Percentiles rank a stretch among this genome's conserved stretches.
Evolutionary conservation across 768 basidiomycete species (phyloP).

Genomic region (Amyloporia xantha): DNA sequence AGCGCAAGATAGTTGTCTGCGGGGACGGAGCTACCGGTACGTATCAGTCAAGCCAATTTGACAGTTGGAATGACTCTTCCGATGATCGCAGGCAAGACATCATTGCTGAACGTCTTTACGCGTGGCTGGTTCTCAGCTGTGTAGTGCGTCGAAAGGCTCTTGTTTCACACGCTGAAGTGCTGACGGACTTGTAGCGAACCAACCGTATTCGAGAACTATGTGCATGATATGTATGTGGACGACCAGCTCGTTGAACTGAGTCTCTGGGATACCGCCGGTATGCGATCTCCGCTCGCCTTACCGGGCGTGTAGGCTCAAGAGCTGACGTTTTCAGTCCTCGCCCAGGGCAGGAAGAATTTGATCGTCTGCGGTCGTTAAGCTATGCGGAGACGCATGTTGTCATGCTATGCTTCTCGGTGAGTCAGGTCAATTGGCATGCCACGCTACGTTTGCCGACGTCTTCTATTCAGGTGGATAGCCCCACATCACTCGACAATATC

Average conservation of each 20-base stretch:
- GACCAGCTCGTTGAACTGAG: conserved; percentile 86
- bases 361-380: conserved; percentile 85
- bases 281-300: conserved; percentile 18
- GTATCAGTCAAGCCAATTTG: conserved; percentile 16
- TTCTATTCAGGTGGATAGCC: conserved; percentile 72
- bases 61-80: background rate
- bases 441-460: conserved; percentile 5
- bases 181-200: conserved; percentile 52
- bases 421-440: conserved; percentile 18
- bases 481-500: conserved; percentile 93
- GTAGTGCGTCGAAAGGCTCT: conserved; percentile 49
- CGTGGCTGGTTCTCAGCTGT: conserved; percentile 92
- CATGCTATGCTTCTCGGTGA: conserved; percentile 92
- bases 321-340: conserved; percentile 23
- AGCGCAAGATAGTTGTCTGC: conserved; percentile 78
- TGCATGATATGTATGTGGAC: conserved; percentile 83
- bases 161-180: background rate
- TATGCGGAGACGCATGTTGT: conserved; percentile 97
- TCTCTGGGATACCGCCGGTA: conserved; percentile 97
- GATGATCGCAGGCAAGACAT: conserved; percentile 61
- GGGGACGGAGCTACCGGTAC: conserved; percentile 94
- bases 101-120: conserved; percentile 82
- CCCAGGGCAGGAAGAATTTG: conserved; percentile 93
- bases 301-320: conserved; percentile 4
- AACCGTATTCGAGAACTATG: conserved; percentile 97